Evolutionary conservation across 768 basidiomycete genomes (phyloP).

Genomic region (Russula ochroleuca): DNA sequence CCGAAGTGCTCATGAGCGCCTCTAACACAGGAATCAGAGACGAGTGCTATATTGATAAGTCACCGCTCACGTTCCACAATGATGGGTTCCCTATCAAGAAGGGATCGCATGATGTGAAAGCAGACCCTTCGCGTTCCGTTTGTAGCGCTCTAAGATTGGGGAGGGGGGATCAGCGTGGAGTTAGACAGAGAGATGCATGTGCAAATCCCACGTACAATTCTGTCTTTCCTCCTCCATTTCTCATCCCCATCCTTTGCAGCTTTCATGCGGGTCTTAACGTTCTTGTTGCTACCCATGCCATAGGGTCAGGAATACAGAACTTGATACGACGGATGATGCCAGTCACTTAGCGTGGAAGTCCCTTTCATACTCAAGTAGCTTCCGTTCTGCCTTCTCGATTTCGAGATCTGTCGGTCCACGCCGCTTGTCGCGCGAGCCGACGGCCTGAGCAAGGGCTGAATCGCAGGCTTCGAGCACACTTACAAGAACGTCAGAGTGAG

Average conservation of each 20-base stretch:
- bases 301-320: not conserved
- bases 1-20: not conserved
- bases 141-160: not conserved
- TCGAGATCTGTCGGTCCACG: not conserved
- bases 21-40: not conserved
- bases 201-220: not conserved
- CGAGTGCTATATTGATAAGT: not conserved
- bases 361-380: not conserved
- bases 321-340: too few relatives aligned
- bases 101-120: not conserved
- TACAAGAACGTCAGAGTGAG: not conserved
- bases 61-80: slow-evolving; percentile 1
- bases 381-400: not conserved
- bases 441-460: not conserved
- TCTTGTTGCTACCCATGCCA: not conserved
- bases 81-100: not conserved
- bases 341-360: not conserved
- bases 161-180: not conserved
- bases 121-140: not conserved
- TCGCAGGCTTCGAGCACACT: not conserved
- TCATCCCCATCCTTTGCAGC: not conserved
- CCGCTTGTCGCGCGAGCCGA: not conserved
- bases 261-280: not conserved
- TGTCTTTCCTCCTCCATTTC: not conserved
- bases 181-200: not conserved